phyloP scores from a whole-genome alignment of 2,329 filamentous ascomycete genomes.

The Thelonectria blattea region DNA sequence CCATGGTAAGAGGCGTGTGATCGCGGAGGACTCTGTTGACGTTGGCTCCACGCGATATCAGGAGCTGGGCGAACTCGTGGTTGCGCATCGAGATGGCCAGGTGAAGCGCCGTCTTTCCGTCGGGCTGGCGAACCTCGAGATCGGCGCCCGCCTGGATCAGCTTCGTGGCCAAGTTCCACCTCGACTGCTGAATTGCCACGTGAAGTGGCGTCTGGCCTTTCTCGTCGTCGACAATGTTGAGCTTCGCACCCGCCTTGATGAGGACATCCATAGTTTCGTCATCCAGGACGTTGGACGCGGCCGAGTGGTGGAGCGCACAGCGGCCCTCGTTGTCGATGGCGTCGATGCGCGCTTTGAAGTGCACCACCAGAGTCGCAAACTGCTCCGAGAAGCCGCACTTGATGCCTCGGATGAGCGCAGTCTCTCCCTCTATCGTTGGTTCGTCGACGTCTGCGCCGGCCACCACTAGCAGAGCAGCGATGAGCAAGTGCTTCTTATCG shows the following conservation, averaged over 20 bases:
- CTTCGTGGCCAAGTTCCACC: slow-evolving; percentile 34
- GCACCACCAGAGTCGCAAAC: slow-evolving; percentile 35
- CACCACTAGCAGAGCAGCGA: slow-evolving; percentile 38
- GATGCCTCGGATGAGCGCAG: slow-evolving; percentile 37
- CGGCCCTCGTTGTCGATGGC: slow-evolving; percentile 35
- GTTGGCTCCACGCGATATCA: slow-evolving; percentile 38
- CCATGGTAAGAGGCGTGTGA: slow-evolving; percentile 38
- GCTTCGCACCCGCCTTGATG: slow-evolving; percentile 33
- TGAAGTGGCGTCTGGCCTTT: slow-evolving; percentile 36
- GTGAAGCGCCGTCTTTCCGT: slow-evolving; percentile 39
- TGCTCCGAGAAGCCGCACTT: slow-evolving; percentile 39
- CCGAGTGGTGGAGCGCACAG: slow-evolving; percentile 37
- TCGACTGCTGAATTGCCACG: slow-evolving; percentile 32
- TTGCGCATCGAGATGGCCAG: slow-evolving; percentile 37
- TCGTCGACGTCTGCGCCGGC: slow-evolving; percentile 38
- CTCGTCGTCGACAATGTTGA: slow-evolving; percentile 34
- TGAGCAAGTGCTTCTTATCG: slow-evolving; percentile 35
- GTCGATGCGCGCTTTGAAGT: slow-evolving; percentile 33
- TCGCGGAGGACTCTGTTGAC: slow-evolving; percentile 36
- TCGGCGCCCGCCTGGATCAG: slow-evolving; percentile 37
- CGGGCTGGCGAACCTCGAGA: slow-evolving; percentile 33
- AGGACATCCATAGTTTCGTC: slow-evolving; percentile 35
- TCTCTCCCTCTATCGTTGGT: slow-evolving; percentile 36
- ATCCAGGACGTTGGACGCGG: slow-evolving; percentile 37
- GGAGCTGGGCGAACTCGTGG: slow-evolving; percentile 36